Base-by-base conservation (phyloP, 2,329 filamentous ascomycete genomes). In the Colletotrichum falcatum region DNA sequence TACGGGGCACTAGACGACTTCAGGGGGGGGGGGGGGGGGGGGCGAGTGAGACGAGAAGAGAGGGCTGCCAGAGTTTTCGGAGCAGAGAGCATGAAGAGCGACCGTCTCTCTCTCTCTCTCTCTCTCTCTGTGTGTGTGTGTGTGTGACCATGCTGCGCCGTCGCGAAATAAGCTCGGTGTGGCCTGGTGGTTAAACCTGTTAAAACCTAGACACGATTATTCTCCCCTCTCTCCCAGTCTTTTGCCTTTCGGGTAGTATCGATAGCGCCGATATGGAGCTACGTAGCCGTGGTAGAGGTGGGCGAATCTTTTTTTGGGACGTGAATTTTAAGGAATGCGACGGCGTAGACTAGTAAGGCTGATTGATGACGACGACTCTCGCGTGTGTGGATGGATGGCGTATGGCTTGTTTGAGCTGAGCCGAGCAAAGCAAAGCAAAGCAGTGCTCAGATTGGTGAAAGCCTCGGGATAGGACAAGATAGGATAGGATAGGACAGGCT, bases 281-380 rank as follows among this genome's bases (percentile, higher is more conserved):
- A n/a, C 42, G 7, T n/a, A 44, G n/a, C n/a, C n/a, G n/a, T n/a
- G n/a, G 30, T 33, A 33, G 3, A 33, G 53, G 20, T 44, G 37
- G 46, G 53, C 20, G n/a, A 30, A 54, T 71, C 48, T 46, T 62
- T 63, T 71, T 63, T 66, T 63, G 48, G 39, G 42, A n/a, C 30
- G 30, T 65, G 51, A 18, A 35, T 39, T 39, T 49, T 16, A 14
- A 49, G 44, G 46, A 61, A 55, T 26, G 46, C 37, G 39, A 39
- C 65, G 39, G 49, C 65, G 61, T 35, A 8, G 35, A 14, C 51
- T 70, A 59, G 64, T 48, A 64, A 70, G 67, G 65, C 67, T 56
- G 56, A 62, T 51, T 56, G 56, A 62, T 51, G 67, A 70, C 51
- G 67, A 70, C 49, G 64, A 67, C 66, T 28, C 42, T 46, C 26